Evolutionary conservation across 768 basidiomycete genomes (phyloP), one percentile per base, ranked within the genome.

Genomic region (Dictyophora rubrovolvata): DNA sequence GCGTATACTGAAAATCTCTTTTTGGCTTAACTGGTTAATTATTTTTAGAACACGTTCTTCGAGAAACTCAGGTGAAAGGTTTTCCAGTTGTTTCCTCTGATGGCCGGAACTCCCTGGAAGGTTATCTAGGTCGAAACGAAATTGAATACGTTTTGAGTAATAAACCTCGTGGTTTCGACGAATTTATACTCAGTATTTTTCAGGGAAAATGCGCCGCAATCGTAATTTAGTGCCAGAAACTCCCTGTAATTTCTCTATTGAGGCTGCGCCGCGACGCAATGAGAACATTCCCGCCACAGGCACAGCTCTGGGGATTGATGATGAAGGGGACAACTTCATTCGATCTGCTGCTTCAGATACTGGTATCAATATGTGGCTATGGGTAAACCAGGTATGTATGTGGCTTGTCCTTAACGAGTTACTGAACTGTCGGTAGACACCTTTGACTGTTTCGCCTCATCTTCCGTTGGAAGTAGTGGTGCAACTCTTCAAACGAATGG

Each of bases 401-500:
- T 18, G 16, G 3, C 35, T 57, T 53, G 61, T 10, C 34, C 6
- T 50, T 23, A 33, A 23, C 8, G 16, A 28, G 54, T 33, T 54
- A 35, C 18, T 34, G 22, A 48, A 28, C 37, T 53, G 16, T 53
- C 54, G 52, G 37, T 68, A 99, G 96, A 95, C 93, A 0, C 93
- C 95, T 0, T 79, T 99, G 66, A 93, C 90, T 0, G 93, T 96
- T 11, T 87, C 93, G 6, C 87, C 93, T 1, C 89, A 90, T 63
- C 79, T 96, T 46, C 93, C 93, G 0, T 75, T 99, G 48, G 96
- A 99, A 70, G 93, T 97, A 56, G 92, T 94, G 8, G 92, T 96
- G 88, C 93, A 99, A 68, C 73, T 99, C 23, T 99, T 98, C 78
- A 91, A 95, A 69, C 81, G 92, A 50, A 90, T 99, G 87, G 96